phyloP scores from a whole-genome alignment of 2,329 filamentous ascomycete genomes.

The Penicillium sclerotigenum region DNA sequence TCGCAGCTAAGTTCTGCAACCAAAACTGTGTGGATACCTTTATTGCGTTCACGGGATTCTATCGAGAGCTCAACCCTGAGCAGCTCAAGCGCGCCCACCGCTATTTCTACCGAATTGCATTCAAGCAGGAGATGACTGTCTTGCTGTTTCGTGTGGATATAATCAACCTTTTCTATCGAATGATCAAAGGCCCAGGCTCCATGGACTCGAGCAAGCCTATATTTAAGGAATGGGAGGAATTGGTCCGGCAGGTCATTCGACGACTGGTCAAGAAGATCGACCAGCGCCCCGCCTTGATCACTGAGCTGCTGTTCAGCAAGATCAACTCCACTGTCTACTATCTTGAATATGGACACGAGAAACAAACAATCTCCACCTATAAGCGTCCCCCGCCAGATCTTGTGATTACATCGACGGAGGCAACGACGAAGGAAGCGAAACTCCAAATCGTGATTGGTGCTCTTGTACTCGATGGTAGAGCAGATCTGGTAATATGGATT shows the following conservation, averaged over 20 bases:
- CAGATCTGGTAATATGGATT: slow-evolving; percentile 75
- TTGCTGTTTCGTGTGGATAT: slow-evolving; percentile 90
- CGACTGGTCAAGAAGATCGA: slow-evolving; percentile 80
- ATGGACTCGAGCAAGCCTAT: slow-evolving; percentile 64
- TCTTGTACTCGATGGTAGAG: slow-evolving; percentile 74
- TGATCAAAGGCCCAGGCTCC: slow-evolving; percentile 84
- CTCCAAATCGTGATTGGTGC: slow-evolving; percentile 76
- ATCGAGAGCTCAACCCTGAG: slow-evolving; percentile 70
- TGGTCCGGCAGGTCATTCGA: slow-evolving; percentile 78
- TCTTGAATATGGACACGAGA: slow-evolving; percentile 86
- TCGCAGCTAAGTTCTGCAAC: slow-evolving; percentile 73
- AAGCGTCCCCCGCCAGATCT: slow-evolving; percentile 74
- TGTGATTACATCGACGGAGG: slow-evolving; percentile 71
- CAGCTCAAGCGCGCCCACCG: slow-evolving; percentile 91
- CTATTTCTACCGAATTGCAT: slow-evolving; percentile 89
- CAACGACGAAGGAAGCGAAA: slow-evolving; percentile 61
- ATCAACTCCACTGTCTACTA: slow-evolving; percentile 78
- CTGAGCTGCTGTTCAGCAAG: slow-evolving; percentile 95
- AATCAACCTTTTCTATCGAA: slow-evolving; percentile 78
- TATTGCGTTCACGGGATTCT: slow-evolving; percentile 72
- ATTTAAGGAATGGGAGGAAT: slow-evolving; percentile 87
- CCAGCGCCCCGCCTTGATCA: slow-evolving; percentile 77
- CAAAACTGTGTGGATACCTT: slow-evolving; percentile 90
- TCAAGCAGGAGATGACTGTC: slow-evolving; percentile 89
- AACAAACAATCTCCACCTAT: slow-evolving; percentile 64